A percentile compares a stretch with the other conserved stretches of the same genome.
Conservation (phyloP, 2,329 filamentous ascomycete species). For the Aspergillus ibericus region DNA sequence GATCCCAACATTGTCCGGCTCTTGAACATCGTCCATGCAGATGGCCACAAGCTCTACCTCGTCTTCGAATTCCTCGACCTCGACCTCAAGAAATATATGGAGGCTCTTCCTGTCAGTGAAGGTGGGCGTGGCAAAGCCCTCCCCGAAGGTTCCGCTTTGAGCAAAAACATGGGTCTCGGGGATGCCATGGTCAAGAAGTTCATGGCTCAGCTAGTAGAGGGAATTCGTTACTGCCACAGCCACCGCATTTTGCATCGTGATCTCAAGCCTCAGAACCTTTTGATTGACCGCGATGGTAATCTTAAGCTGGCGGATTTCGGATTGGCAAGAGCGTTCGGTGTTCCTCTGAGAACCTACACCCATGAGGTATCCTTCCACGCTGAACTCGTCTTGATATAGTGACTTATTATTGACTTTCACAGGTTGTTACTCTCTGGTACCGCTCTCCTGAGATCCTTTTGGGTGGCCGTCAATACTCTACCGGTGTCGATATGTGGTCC, state of each 20-base stretch:
- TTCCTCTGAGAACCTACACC: slow-evolving; percentile 86
- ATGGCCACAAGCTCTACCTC: slow-evolving; percentile 91
- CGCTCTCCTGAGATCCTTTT: slow-evolving; percentile 86
- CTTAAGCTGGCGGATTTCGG: slow-evolving; percentile 90
- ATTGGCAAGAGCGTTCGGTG: slow-evolving; percentile 84
- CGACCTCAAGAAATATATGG: slow-evolving; percentile 96
- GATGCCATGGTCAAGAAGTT: slow-evolving; percentile 87
- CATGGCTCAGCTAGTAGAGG: slow-evolving; percentile 83
- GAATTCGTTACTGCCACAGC: slow-evolving; percentile 83
- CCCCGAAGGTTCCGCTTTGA: slow-evolving; percentile 70
- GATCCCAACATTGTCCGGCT: slow-evolving; percentile 87
- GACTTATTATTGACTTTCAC: slow-evolving; percentile 11
- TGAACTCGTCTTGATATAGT: not conserved
- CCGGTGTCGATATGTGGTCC: slow-evolving; percentile 95
- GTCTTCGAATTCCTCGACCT: slow-evolving; percentile 90
- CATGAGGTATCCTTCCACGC: slow-evolving; percentile 63
- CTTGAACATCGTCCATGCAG: slow-evolving; percentile 89
- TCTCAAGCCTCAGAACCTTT: slow-evolving; percentile 84
- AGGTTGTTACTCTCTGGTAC: slow-evolving; percentile 92
- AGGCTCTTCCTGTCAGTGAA: slow-evolving; percentile 78
- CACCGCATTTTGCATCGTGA: slow-evolving; percentile 86
- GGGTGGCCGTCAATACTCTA: slow-evolving; percentile 88
- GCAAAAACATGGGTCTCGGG: slow-evolving; percentile 69
- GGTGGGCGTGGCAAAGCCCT: slow-evolving; percentile 82
- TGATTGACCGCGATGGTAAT: slow-evolving; percentile 84